phyloP scores from a whole-genome alignment of 1,284 basidiomycete species.

The Kalmanozyma brasiliensis region DNA sequence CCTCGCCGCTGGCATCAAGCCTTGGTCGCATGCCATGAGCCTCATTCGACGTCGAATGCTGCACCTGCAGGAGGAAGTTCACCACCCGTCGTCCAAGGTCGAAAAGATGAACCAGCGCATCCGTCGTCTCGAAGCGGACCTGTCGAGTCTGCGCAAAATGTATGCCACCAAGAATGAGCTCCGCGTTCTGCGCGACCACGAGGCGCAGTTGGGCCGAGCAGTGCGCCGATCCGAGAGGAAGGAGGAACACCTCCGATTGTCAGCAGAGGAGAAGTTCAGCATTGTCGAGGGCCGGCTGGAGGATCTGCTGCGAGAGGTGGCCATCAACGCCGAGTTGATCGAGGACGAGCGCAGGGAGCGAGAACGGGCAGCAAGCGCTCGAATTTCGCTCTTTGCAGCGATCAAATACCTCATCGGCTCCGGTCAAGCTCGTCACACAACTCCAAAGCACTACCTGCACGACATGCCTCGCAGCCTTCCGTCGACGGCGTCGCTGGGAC shows the following conservation, averaged over 20 bases:
- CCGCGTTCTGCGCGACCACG: constrained; percentile 64
- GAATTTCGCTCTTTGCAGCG: constrained; percentile 53
- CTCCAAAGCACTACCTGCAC: constrained; percentile 42
- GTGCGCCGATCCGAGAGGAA: constrained; percentile 64
- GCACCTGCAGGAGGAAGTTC: constrained; percentile 63
- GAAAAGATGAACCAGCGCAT: constrained; percentile 63
- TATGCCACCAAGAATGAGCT: constrained; percentile 66
- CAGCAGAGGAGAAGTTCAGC: constrained; percentile 60
- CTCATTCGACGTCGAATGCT: constrained; percentile 56
- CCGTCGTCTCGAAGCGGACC: constrained; percentile 63
- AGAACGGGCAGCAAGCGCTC: constrained; percentile 48
- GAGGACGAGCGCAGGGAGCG: constrained; percentile 60
- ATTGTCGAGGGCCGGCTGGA: constrained; percentile 61
- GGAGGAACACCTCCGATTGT: constrained; percentile 58
- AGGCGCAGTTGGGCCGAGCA: constrained; percentile 64
- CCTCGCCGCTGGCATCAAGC: constrained; percentile 68
- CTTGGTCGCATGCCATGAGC: constrained; percentile 55
- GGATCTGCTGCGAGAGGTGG: constrained; percentile 60
- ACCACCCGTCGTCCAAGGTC: constrained; percentile 63
- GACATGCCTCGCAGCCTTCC: constrained; percentile 48
- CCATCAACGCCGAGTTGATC: constrained; percentile 65
- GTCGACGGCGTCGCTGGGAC: constrained; percentile 42
- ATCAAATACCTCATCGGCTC: constrained; percentile 58
- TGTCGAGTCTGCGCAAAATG: constrained; percentile 50
- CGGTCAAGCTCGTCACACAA: constrained; percentile 30